Evolutionary conservation across 2,329 filamentous ascomycete species (phyloP).

Genomic region (Leptodontidium sp.): DNA sequence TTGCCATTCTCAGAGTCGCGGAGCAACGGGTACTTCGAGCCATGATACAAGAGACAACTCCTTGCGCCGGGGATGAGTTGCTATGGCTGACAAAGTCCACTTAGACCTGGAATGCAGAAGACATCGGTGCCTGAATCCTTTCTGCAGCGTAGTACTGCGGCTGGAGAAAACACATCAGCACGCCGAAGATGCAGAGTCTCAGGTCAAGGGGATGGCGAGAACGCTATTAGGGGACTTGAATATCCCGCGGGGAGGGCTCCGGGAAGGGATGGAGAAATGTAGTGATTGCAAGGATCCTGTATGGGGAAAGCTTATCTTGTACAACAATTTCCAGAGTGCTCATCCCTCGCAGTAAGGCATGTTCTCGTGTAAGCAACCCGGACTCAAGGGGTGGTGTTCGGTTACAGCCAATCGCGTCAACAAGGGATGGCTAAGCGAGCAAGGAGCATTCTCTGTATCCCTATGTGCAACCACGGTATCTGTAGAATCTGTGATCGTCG

Average conservation of each 20-base stretch:
- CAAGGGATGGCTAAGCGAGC: slow-evolving; percentile 25
- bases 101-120: slow-evolving; percentile 36
- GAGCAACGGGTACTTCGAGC: slow-evolving; percentile 40
- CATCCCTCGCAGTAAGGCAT: slow-evolving; percentile 34
- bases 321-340: slow-evolving; percentile 24
- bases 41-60: slow-evolving; percentile 28
- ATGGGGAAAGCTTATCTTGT: slow-evolving; percentile 28
- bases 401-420: slow-evolving; percentile 20
- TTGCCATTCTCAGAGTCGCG: slow-evolving; percentile 40
- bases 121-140: neutral
- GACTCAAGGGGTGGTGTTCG: slow-evolving; percentile 21
- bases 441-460: slow-evolving; percentile 25
- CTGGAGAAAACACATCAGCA: slow-evolving; percentile 18
- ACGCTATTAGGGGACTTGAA: neutral
- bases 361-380: slow-evolving; percentile 17
- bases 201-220: neutral
- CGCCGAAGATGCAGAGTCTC: neutral
- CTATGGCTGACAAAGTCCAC: slow-evolving; percentile 25
- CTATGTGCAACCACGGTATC: slow-evolving; percentile 23
- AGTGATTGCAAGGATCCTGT: slow-evolving; percentile 8
- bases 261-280: slow-evolving; percentile 23
- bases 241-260: slow-evolving; percentile 9
- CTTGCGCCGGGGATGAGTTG: slow-evolving; percentile 36
- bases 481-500: neutral
- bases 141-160: slow-evolving; percentile 11